Base-by-base conservation (phyloP, 208 protist genomes). In the Trypanosoma boissoni region DNA sequence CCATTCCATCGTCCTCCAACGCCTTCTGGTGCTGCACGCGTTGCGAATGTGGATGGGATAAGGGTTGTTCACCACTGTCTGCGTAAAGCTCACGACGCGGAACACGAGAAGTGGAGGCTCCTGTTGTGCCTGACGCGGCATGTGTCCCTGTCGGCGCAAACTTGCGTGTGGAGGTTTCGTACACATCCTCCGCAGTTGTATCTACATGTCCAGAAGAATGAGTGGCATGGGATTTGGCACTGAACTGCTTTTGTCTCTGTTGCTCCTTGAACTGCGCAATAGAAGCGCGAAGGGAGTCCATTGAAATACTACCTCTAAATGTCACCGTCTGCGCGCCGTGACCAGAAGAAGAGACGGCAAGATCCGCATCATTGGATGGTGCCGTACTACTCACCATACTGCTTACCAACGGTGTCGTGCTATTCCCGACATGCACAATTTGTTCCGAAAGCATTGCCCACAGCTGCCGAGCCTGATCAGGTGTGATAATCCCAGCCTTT, bases 361-460 rank as follows among this genome's bases (percentile, higher is more conserved):
- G 42, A 43, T 2, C 56, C 62, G 43, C 59, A 58, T 24, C 18
- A 23, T 1, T 51, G 2, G 9, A 48, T 10, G 24, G 27, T 32
- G 31, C 31, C 42, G 29, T 57, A 36, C 29, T 61, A 24, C 20
- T 44, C 16, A 10, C 18, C 2, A 42, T 7, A 20, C n/a, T 41
- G n/a, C 20, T 57, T 6, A 39, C 34, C 6, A 12, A 12, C 34
- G 34, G 8, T 16, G 45, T 14, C 18, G 12, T n/a, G 14, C 37
- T 21, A 8, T 66, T 66, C 14, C 68, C 80, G 18, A 87, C 72
- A 21, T 76, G 82, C 20, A 93, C 82, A 34, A 86, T 73, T 49
- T 91, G 78, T 45, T 88, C 83, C 24, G 80, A 90, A 9, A 91
- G 64, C 83, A 93, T 93, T 12, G 83, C 86, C 86, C 86, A 93